Evolutionary conservation across 306 rosid genomes (phyloP), one percentile per base, ranked within the genome.

Genomic region (Cercis canadensis): DNA sequence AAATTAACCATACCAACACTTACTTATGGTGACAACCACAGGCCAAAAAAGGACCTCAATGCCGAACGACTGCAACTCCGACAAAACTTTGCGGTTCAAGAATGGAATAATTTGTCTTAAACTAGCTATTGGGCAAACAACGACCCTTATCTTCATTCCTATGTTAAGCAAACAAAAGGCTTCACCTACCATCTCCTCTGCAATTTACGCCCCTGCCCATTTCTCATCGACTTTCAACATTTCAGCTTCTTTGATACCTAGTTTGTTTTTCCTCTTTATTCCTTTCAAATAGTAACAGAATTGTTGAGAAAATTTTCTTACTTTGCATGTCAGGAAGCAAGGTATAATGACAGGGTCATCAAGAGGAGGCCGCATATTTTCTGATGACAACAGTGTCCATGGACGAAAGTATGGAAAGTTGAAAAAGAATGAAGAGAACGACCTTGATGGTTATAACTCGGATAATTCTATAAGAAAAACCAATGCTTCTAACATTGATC

Each of bases 341-440:
- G 45, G 76, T 65, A 73, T 41, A 80, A 75, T 81, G 85, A 73
- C 75, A 67, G 80, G 84, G 5, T 78, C 93, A 52, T 78, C 84
- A 0, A 81, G 73, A 73, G 82, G 82, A 5, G 58, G 72, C 61
- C 78, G 63, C 1, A 52, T 78, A 8, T 76, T 88, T 68, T 13
- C 75, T 0, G 87, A 86, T 5, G 88, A 81, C 53, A 57, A 31
- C 78, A 67, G 73, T 45, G 14, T 3, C 11, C 70, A 51, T 0
- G 87, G 83, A 11, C 72, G 58, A 61, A 75, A 15, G 54, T 82
- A 40, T 15, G 83, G 81, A 16, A 71, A 80, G 56, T 39, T 88
- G 4, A 85, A 78, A 41, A 81, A 61, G 16, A 16, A 5, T 7
- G 73, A 52, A 32, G 8, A 58, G 0, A 72, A 84, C 10, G 80